A percentile compares a stretch with the other conserved stretches of the same genome.
phyloP scores from a whole-genome alignment of 768 basidiomycete genomes.

The Mycena amicta region DNA sequence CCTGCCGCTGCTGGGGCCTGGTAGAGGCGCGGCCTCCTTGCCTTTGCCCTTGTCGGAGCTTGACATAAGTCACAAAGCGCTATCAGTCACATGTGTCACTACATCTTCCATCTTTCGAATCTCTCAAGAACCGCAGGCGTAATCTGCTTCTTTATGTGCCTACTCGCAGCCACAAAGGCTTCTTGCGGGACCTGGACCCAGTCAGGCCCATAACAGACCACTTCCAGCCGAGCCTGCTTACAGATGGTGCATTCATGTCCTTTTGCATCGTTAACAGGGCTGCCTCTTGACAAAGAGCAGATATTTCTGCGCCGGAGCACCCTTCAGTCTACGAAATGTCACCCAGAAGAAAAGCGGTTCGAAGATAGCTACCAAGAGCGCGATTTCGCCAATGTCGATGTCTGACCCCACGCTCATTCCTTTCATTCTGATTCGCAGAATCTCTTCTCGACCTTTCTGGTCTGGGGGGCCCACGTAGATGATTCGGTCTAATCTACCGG shows the following conservation, averaged over 20 bases:
- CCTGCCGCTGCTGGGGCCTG: conserved; percentile 5
- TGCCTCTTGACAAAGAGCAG: conserved; percentile 93
- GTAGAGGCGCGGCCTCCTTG: conserved; percentile 28
- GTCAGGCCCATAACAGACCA: background rate
- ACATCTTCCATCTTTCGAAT: conserved; percentile 66
- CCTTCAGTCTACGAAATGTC: conserved; percentile 71
- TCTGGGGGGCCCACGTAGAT: conserved; percentile 95
- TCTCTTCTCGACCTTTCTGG: conserved; percentile 75
- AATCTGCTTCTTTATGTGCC: conserved; percentile 75
- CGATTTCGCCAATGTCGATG: conserved; percentile 69
- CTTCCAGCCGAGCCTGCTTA: conserved; percentile 40
- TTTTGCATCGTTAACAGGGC: conserved; percentile 90
- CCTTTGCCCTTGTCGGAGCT: conserved; percentile 36
- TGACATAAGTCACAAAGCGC: too few relatives aligned
- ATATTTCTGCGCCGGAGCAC: conserved; percentile 95
- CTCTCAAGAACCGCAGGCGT: conserved; percentile 75
- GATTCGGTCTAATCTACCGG: conserved; percentile 92
- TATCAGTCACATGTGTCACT: too few relatives aligned
- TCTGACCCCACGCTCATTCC: conserved; percentile 81
- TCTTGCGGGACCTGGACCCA: conserved; percentile 67
- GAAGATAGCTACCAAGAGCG: conserved; percentile 69
- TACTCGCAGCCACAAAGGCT: conserved; percentile 77
- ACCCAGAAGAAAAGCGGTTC: conserved; percentile 9
- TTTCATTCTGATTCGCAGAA: conserved; percentile 73
- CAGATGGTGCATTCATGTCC: conserved; percentile 76